These are phyloP conservation scores for Fagus sylvatica DNA, from an alignment of 306 rosid genomes.

Conservation along the genomic window DNA sequence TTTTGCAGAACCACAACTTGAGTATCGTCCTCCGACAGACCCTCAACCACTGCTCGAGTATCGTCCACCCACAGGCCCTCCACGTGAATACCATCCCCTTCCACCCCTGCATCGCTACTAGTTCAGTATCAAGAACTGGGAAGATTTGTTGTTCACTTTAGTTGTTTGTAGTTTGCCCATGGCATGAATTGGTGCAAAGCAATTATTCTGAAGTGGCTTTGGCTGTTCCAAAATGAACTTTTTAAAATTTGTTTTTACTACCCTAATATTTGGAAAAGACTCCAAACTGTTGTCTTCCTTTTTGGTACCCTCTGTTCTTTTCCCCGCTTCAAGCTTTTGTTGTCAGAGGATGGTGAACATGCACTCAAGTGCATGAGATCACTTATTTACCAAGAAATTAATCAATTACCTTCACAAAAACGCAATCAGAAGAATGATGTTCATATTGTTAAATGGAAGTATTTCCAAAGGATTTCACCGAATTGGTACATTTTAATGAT, in stretches of 20 bases:
- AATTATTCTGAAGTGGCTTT: not conserved
- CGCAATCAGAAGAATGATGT: too few species aligned
- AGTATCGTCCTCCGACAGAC: not conserved
- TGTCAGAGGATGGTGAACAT: too few species aligned
- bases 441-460: too few species aligned
- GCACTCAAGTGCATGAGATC: too few species aligned
- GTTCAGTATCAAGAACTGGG: not conserved
- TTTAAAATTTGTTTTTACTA: not conserved
- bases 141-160: not conserved
- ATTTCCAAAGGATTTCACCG: too few species aligned
- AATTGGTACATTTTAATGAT: too few species aligned
- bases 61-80: not conserved
- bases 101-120: conserved; percentile 2
- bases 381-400: too few species aligned
- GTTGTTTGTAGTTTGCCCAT: not conserved
- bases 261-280: not conserved
- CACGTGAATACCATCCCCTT: not conserved
- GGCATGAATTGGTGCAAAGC: not conserved
- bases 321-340: too few species aligned
- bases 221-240: not conserved
- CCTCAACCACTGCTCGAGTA: not conserved
- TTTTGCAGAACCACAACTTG: not conserved
- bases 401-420: too few species aligned
- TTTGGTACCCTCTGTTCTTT: too few species aligned
- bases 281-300: not conserved